These are phyloP conservation scores for Phytophthora capsici DNA, from an alignment of 352 stramenopile species.

Conservation along the genomic window DNA sequence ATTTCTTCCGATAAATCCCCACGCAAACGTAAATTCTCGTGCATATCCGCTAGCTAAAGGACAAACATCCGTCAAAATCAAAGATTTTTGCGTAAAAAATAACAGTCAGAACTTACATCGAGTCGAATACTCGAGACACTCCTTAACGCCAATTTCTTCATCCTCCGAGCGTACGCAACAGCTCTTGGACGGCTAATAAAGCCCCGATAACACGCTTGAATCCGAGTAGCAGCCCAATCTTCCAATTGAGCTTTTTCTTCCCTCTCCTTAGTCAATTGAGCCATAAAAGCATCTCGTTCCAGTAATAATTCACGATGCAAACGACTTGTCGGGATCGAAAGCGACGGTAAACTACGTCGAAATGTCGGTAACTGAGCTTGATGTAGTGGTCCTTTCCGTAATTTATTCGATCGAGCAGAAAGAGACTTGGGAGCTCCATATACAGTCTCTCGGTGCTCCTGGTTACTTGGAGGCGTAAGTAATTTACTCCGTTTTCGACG, in stretches of 20 bases:
- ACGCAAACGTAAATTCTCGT: constrained; percentile 37
- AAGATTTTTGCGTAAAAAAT: neutral
- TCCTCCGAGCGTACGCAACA: constrained; percentile 49
- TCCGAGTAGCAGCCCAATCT: constrained; percentile 66
- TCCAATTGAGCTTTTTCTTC: constrained; percentile 57
- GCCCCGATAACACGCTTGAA: constrained; percentile 68
- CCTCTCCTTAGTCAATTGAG: constrained; percentile 55
- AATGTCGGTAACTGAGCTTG: constrained; percentile 58
- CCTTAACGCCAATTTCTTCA: constrained; percentile 23
- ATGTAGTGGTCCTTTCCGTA: constrained; percentile 35
- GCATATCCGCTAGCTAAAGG: constrained; percentile 60
- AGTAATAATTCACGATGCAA: constrained; percentile 61
- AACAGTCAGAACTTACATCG: constrained; percentile 14
- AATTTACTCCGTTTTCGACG: constrained; percentile 18
- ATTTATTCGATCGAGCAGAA: constrained; percentile 46
- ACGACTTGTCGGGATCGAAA: constrained; percentile 53
- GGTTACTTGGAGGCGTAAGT: constrained; percentile 26
- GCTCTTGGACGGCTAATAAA: constrained; percentile 51
- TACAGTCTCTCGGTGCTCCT: constrained; percentile 33
- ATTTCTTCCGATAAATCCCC: constrained; percentile 15
- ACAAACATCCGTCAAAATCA: neutral
- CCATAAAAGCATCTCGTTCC: constrained; percentile 71
- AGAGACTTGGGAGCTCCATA: constrained; percentile 36
- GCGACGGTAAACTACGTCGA: constrained; percentile 54
- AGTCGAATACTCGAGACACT: constrained; percentile 28